Conservation (phyloP, 495 filamentous ascomycete genomes). For the Penicillium arizonense region DNA sequence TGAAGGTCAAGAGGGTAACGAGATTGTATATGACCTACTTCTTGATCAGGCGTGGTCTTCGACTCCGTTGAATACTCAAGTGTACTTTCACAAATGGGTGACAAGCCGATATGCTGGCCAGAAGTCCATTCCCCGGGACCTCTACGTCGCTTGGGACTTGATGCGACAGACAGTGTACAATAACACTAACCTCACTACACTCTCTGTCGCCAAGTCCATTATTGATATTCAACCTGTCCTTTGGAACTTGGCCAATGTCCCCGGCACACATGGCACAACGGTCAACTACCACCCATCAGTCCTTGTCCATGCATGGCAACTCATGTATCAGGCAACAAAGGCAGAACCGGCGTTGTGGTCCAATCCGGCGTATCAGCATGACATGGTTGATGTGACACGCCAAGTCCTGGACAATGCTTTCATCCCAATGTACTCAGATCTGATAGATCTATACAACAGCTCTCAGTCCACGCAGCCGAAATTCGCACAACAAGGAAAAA, state of each 20-base stretch:
- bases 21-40: constrained; percentile 51
- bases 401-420: constrained; percentile 52
- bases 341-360: constrained; percentile 38
- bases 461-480: constrained; percentile 11
- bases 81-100: constrained; percentile 51
- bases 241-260: constrained; percentile 33
- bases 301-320: constrained; percentile 41
- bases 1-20: constrained; percentile 56
- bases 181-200: constrained; percentile 46
- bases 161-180: constrained; percentile 49
- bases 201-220: constrained; percentile 47
- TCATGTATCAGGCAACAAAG: constrained; percentile 37
- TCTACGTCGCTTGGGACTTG: constrained; percentile 49
- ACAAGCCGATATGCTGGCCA: constrained; percentile 40
- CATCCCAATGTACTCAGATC: constrained; percentile 33
- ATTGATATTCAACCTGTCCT: constrained; percentile 43
- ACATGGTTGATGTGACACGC: constrained; percentile 51
- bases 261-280: constrained; percentile 40
- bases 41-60: constrained; percentile 51
- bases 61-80: constrained; percentile 40
- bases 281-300: constrained; percentile 43
- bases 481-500: constrained; percentile 23
- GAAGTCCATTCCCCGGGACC: constrained; percentile 25
- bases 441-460: constrained; percentile 36
- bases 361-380: constrained; percentile 46